These are phyloP conservation scores for Candida alai DNA, from an alignment of 805 yeast genomes.

Conservation along the genomic window DNA sequence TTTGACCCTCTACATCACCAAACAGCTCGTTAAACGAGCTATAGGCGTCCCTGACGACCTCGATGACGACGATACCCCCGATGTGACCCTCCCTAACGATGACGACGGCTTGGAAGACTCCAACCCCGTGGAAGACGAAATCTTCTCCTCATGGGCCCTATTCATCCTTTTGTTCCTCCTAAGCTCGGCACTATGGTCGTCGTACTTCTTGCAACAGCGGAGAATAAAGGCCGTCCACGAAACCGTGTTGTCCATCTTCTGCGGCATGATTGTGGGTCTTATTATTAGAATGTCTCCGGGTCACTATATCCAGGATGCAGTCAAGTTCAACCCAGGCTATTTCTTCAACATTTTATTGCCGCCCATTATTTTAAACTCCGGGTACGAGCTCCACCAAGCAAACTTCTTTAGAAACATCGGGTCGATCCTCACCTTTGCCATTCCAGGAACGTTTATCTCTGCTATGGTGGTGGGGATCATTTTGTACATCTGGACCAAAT, in stretches of 20 bases:
- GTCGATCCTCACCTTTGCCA: slow-evolving; percentile 88
- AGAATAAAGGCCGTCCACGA: slow-evolving; percentile 96
- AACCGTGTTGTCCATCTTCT: slow-evolving; percentile 91
- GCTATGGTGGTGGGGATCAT: slow-evolving; percentile 89
- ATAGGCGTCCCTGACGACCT: slow-evolving; percentile 19
- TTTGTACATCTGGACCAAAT: slow-evolving; percentile 81
- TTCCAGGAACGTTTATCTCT: slow-evolving; percentile 93
- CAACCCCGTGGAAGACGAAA: slow-evolving; percentile 90
- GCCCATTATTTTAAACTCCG: slow-evolving; percentile 93
- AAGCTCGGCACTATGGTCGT: slow-evolving; percentile 90
- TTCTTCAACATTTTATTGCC: slow-evolving; percentile 93
- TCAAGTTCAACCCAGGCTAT: slow-evolving; percentile 89
- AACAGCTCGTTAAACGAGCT: slow-evolving; percentile 31
- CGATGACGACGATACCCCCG: slow-evolving; percentile 40
- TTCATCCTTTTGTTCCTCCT: slow-evolving; percentile 78
- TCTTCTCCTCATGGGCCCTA: slow-evolving; percentile 95
- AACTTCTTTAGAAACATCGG: slow-evolving; percentile 92
- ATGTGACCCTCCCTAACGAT: slow-evolving; percentile 45
- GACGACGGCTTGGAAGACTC: slow-evolving; percentile 51
- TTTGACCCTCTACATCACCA: slow-evolving; percentile 22
- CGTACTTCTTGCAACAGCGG: slow-evolving; percentile 86
- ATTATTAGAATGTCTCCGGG: slow-evolving; percentile 91
- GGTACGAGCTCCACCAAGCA: slow-evolving; percentile 93
- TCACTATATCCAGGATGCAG: slow-evolving; percentile 94
- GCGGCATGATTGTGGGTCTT: slow-evolving; percentile 94